phyloP scores from a whole-genome alignment of 1,284 basidiomycete genomes.

The Grifola frondosa region DNA sequence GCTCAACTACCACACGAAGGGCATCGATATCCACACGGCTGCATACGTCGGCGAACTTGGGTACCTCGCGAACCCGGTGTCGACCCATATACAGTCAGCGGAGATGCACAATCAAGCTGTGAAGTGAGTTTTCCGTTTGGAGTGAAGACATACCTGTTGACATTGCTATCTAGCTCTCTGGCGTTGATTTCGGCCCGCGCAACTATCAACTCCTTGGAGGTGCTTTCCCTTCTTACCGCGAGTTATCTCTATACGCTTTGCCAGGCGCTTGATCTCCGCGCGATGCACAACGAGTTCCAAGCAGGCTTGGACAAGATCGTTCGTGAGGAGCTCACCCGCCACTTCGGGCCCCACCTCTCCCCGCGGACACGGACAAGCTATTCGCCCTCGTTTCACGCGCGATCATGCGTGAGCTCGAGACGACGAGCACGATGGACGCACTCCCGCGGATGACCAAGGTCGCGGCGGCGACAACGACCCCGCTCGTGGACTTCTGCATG shows the following conservation, averaged over 20 bases:
- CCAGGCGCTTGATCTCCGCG: slow-evolving; percentile 80
- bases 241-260: slow-evolving; percentile 78
- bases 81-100: slow-evolving; percentile 81
- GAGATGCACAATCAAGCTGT: slow-evolving; percentile 89
- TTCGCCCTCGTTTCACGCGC: slow-evolving; percentile 37
- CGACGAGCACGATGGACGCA: slow-evolving; percentile 70
- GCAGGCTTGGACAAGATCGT: slow-evolving; percentile 49
- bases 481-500: slow-evolving; percentile 60
- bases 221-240: slow-evolving; percentile 70
- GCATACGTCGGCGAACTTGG: slow-evolving; percentile 83
- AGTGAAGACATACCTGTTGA: slow-evolving; percentile 7
- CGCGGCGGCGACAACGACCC: slow-evolving; percentile 57
- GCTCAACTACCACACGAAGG: slow-evolving; percentile 83
- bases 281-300: slow-evolving; percentile 66
- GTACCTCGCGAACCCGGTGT: slow-evolving; percentile 80
- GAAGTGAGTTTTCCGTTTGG: slow-evolving; percentile 51
- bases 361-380: slow-evolving; percentile 33
- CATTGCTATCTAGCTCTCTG: slow-evolving; percentile 54
- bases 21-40: slow-evolving; percentile 82
- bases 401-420: slow-evolving; percentile 57
- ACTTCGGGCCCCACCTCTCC: slow-evolving; percentile 46
- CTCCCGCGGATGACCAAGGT: slow-evolving; percentile 63
- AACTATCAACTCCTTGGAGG: slow-evolving; percentile 74
- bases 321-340: slow-evolving; percentile 46
- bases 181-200: slow-evolving; percentile 80